Conservation (phyloP, 164 flowering plant species). For the Brasenia schreberi region DNA sequence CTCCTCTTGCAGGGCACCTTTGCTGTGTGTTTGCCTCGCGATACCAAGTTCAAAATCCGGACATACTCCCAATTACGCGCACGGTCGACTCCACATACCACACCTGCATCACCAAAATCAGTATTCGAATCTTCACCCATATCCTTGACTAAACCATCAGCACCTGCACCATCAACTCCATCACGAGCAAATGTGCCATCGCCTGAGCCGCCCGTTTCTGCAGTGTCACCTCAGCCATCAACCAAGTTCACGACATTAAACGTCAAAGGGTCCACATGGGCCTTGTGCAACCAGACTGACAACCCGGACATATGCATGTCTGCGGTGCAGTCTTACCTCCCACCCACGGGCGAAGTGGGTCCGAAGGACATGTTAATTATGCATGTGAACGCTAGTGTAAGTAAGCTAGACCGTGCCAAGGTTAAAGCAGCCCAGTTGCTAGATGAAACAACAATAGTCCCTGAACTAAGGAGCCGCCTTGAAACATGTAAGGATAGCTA, state of each 20-base stretch:
- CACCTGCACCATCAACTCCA: background rate
- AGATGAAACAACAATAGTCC: background rate
- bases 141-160: background rate
- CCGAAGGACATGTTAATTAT: background rate
- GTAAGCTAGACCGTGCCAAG: background rate
- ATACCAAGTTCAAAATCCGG: background rate
- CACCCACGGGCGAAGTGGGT: background rate
- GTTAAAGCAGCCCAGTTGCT: background rate
- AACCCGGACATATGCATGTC: conserved; percentile 15
- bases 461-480: background rate
- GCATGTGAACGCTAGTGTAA: background rate
- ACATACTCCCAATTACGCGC: background rate
- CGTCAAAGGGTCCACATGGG: background rate
- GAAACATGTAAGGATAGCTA: conserved; percentile 19
- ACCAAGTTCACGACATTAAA: background rate
- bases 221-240: background rate
- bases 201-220: background rate
- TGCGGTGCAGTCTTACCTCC: conserved; percentile 10
- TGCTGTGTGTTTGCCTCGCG: conserved; percentile 12
- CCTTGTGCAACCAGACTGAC: conserved; percentile 15
- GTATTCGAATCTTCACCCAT: background rate
- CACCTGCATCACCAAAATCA: background rate
- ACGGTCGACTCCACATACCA: background rate
- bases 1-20: conserved; percentile 5
- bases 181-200: background rate